Conservation (phyloP, 2,329 filamentous ascomycete genomes). For the Sporothrix schenckii region DNA sequence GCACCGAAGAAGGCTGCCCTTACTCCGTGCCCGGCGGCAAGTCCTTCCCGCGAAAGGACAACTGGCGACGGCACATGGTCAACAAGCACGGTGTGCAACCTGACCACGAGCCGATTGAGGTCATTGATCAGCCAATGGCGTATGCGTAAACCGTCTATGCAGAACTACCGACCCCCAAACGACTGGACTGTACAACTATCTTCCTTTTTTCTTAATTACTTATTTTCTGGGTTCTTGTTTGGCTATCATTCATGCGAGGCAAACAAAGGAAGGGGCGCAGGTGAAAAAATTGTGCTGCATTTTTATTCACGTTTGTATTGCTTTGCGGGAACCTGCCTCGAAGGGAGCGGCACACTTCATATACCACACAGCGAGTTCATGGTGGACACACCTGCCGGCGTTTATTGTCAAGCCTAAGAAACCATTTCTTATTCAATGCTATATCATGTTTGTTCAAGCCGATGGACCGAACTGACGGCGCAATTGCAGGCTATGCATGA, state of each 20-base stretch:
- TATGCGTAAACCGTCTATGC: constrained; percentile 32
- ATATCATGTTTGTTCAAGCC: background rate
- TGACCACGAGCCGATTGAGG: constrained; percentile 50
- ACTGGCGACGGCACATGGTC: constrained; percentile 65
- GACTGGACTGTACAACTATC: constrained; percentile 1
- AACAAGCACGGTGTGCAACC: constrained; percentile 55
- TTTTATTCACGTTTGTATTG: background rate
- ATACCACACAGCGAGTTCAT: constrained; percentile 15
- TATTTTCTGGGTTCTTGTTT: background rate
- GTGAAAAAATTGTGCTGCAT: background rate
- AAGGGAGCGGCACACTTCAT: background rate
- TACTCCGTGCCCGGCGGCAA: constrained; percentile 62
- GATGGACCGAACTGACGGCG: no score
- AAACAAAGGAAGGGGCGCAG: background rate
- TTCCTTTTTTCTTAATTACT: background rate
- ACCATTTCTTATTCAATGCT: background rate
- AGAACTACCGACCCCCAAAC: background rate
- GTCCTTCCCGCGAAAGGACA: constrained; percentile 64
- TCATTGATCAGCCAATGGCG: constrained; percentile 47
- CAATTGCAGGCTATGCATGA: no score
- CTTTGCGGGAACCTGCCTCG: background rate
- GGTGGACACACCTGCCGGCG: background rate
- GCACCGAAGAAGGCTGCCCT: constrained; percentile 56
- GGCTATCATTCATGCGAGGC: background rate
- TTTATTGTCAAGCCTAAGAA: background rate